Conservation (phyloP, 1,284 basidiomycete species). For the Porodaedalea pini region DNA sequence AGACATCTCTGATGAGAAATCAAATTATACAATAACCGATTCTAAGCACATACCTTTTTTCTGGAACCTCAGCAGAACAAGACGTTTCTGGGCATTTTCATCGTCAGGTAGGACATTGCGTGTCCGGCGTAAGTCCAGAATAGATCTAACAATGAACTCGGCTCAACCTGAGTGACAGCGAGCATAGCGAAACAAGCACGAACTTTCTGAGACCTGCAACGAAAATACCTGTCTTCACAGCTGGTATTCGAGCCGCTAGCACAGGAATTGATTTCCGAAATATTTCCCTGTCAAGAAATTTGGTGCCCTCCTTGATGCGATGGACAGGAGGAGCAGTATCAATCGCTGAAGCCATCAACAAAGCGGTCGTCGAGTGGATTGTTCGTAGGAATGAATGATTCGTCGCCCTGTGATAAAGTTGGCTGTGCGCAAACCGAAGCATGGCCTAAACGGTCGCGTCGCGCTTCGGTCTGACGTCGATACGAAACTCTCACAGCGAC, state of each 20-base stretch:
- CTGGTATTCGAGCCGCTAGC: slow-evolving; percentile 62
- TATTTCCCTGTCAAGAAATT: slow-evolving; percentile 53
- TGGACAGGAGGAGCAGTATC: slow-evolving; percentile 56
- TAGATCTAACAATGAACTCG: slow-evolving; percentile 23
- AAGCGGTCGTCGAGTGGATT: slow-evolving; percentile 4
- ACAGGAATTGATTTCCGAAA: slow-evolving; percentile 66
- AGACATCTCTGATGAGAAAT: slow-evolving; percentile 9
- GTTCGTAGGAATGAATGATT: not conserved
- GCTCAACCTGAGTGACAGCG: slow-evolving; percentile 9
- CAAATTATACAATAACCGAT: not conserved
- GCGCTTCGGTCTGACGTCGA: not conserved
- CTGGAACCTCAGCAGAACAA: slow-evolving; percentile 60
- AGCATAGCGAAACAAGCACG: slow-evolving; percentile 38
- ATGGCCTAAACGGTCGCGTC: not conserved
- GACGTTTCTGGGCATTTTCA: slow-evolving; percentile 43
- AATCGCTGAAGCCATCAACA: slow-evolving; percentile 26
- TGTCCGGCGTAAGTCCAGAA: slow-evolving; percentile 66
- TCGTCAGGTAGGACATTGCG: slow-evolving; percentile 56
- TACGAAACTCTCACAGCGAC: not conserved
- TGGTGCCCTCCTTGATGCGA: slow-evolving; percentile 34
- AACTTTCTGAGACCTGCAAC: slow-evolving; percentile 54
- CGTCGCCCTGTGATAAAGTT: not conserved
- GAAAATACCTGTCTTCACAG: slow-evolving; percentile 51
- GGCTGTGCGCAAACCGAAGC: not conserved
- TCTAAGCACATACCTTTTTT: slow-evolving; percentile 49